Conservation (phyloP, 1,284 basidiomycete species). For the Polyporus tsugae region DNA sequence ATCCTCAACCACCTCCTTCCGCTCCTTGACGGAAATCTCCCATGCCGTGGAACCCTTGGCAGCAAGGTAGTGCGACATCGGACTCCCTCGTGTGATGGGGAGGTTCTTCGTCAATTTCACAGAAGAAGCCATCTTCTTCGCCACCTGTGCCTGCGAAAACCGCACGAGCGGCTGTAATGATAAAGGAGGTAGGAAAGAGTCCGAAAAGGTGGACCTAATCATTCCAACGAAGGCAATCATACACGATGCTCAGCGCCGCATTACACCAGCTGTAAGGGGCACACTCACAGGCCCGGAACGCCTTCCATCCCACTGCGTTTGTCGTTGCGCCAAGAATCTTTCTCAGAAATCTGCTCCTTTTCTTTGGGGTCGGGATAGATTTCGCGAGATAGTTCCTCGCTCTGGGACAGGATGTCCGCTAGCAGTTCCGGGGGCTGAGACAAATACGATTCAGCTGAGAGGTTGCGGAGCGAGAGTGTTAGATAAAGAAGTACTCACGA, state of each 20-base stretch:
- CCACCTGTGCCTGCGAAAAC: conserved; percentile 62
- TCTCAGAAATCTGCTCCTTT: conserved; percentile 28
- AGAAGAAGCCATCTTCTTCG: conserved; percentile 64
- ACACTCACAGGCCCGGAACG: conserved; percentile 65
- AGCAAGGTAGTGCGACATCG: conserved; percentile 67
- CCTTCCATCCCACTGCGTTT: conserved; percentile 54
- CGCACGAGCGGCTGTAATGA: conserved; percentile 46
- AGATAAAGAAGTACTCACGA: conserved; percentile 54
- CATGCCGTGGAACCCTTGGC: conserved; percentile 77
- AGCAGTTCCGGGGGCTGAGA: conserved; percentile 74
- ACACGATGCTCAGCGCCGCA: conserved; percentile 10
- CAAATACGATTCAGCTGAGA: not conserved
- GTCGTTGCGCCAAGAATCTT: conserved; percentile 40
- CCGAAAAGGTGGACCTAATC: conserved; percentile 36
- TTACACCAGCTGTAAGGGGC: conserved; percentile 8
- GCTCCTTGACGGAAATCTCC: conserved; percentile 70
- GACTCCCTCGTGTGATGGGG: conserved; percentile 60
- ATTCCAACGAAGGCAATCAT: not conserved
- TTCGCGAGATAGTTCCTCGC: conserved; percentile 57
- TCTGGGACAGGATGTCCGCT: conserved; percentile 59
- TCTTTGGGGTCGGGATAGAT: conserved; percentile 53
- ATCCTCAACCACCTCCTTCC: conserved; percentile 56
- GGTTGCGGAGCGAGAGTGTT: not conserved
- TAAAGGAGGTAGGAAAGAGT: conserved; percentile 41
- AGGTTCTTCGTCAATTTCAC: conserved; percentile 69